Percentiles rank a stretch among this genome's conserved stretches.
Evolutionary conservation across 176 grass and related monocot species (phyloP).

Genomic region (Eremochloa ophiuroides): DNA sequence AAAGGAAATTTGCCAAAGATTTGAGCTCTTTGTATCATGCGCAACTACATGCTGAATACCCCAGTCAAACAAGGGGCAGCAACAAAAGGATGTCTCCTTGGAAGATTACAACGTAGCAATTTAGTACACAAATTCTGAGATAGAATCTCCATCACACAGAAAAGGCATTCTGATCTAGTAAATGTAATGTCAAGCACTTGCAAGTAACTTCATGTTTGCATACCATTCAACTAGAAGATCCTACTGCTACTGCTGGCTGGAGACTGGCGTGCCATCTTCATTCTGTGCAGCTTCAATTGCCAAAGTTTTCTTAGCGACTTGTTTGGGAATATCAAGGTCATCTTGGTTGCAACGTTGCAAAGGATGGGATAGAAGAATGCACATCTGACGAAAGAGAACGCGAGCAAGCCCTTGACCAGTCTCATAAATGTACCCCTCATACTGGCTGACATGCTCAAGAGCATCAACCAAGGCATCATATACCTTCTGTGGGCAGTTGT

Average conservation of each 20-base stretch:
- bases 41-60: slow-evolving; percentile 13
- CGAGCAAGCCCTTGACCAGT: slow-evolving; percentile 75
- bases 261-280: slow-evolving; percentile 35
- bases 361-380: slow-evolving; percentile 70
- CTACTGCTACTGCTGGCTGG: slow-evolving; percentile 49
- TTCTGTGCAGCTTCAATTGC: slow-evolving; percentile 24
- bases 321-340: slow-evolving; percentile 84
- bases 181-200: background rate
- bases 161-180: background rate
- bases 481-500: slow-evolving; percentile 90
- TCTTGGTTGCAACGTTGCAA: slow-evolving; percentile 78
- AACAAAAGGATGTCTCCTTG: slow-evolving; percentile 7
- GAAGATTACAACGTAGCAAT: slow-evolving; percentile 24
- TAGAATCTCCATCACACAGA: background rate
- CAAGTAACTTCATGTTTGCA: slow-evolving; percentile 15
- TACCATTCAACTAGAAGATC: slow-evolving; percentile 15
- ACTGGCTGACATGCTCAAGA: slow-evolving; percentile 84
- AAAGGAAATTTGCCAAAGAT: background rate
- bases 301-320: slow-evolving; percentile 48
- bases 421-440: slow-evolving; percentile 93
- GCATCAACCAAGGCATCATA: slow-evolving; percentile 80
- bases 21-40: background rate
- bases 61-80: background rate
- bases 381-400: slow-evolving; percentile 69
- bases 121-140: background rate